Evolutionary conservation across 495 filamentous ascomycete genomes (phyloP).

Genomic region (Penicillium ochrochloron): DNA sequence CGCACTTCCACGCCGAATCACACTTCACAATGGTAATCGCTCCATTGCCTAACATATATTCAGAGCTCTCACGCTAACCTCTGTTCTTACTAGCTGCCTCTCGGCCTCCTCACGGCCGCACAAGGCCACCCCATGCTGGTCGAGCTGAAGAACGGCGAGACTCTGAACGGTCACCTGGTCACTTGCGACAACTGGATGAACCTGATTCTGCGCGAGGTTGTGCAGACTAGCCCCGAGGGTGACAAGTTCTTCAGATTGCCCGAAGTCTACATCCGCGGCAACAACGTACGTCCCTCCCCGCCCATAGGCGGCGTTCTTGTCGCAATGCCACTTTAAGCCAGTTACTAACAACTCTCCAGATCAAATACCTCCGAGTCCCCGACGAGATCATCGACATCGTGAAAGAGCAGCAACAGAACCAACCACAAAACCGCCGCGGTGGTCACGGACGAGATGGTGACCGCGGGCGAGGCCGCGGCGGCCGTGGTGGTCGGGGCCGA

Average conservation of each 20-base stretch:
- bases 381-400: conserved; percentile 94
- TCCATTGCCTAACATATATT: neutral
- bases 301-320: neutral
- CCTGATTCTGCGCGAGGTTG: conserved; percentile 91
- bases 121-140: conserved; percentile 99
- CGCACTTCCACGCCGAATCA: conserved; percentile 24
- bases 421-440: conserved; percentile 71
- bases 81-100: conserved; percentile 66
- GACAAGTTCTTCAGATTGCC: conserved; percentile 89
- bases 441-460: conserved; percentile 65
- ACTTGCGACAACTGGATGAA: conserved; percentile 99
- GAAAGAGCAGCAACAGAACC: conserved; percentile 80
- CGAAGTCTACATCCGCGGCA: conserved; percentile 95
- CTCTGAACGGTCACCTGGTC: conserved; percentile 92
- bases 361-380: conserved; percentile 95
- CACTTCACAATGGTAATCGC: conserved; percentile 33
- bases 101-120: conserved; percentile 91
- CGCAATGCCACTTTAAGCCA: neutral
- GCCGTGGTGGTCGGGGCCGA: conserved; percentile 57
- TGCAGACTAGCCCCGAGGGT: conserved; percentile 95
- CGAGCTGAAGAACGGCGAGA: conserved; percentile 98
- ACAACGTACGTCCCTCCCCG: conserved; percentile 69
- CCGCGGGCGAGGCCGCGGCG: conserved; percentile 56
- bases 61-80: conserved; percentile 16
- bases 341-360: conserved; percentile 56